Evolutionary conservation across 2,329 filamentous ascomycete species (phyloP).

Genomic region (Aspergillus sp.): DNA sequence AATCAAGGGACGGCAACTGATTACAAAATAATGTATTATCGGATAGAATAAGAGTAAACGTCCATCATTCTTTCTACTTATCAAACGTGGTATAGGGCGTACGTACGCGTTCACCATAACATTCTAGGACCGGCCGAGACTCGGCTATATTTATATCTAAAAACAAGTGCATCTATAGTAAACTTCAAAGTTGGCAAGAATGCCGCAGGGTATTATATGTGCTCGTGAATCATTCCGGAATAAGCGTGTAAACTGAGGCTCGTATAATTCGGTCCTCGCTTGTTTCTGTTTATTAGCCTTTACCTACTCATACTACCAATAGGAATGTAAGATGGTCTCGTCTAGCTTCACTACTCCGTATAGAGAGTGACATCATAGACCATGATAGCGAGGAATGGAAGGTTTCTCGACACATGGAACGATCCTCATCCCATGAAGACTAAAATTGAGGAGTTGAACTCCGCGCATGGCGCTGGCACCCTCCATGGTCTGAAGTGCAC

Average conservation of each 20-base stretch:
- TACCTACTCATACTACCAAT: not conserved
- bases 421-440: not conserved
- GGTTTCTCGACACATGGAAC: no score
- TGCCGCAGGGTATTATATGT: not conserved
- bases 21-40: not conserved
- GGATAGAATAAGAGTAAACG: not conserved
- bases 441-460: no score
- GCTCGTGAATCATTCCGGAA: not conserved
- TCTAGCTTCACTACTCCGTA: not conserved
- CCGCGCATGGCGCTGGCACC: no score
- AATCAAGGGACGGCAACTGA: not conserved
- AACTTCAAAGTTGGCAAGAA: not conserved
- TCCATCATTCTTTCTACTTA: not conserved
- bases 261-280: not conserved
- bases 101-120: not conserved
- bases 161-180: not conserved
- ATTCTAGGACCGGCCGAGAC: not conserved
- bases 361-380: not conserved
- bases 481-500: not conserved
- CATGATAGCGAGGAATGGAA: not conserved
- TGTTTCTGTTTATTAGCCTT: not conserved
- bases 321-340: not conserved
- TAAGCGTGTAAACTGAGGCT: not conserved
- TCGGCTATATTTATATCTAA: not conserved
- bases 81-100: not conserved